phyloP scores from a whole-genome alignment of 257 asterid genomes.

The Plantago elongata region DNA sequence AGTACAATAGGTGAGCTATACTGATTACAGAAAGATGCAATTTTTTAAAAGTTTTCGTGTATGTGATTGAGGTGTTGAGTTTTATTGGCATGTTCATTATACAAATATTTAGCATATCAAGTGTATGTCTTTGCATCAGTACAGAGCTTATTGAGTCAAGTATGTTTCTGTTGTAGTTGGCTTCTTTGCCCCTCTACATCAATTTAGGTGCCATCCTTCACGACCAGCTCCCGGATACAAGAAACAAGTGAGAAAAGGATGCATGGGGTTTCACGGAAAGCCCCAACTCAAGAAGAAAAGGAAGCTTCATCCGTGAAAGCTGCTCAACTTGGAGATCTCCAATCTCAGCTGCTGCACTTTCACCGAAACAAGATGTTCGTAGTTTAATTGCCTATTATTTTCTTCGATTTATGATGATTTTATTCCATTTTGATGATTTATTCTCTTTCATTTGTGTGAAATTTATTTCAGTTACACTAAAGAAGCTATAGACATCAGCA shows the following conservation, averaged over 20 bases:
- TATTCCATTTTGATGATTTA: background rate
- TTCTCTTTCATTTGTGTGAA: slow-evolving; percentile 1
- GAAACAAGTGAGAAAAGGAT: slow-evolving; percentile 27
- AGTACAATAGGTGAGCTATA: no score
- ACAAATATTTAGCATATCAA: no score
- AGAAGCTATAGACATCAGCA: slow-evolving; percentile 73
- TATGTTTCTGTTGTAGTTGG: no score
- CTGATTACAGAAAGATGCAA: no score
- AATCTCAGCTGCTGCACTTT: slow-evolving; percentile 66
- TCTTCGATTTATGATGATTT: background rate
- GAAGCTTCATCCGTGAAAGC: slow-evolving; percentile 57
- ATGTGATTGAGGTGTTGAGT: no score
- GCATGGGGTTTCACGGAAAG: slow-evolving; percentile 86
- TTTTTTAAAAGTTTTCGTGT: no score
- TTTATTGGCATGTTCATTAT: no score
- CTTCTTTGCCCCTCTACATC: no score
- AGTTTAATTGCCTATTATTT: background rate
- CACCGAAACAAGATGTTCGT: slow-evolving; percentile 63
- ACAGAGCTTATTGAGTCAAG: no score
- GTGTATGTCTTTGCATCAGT: no score
- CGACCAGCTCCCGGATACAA: background rate
- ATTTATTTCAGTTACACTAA: slow-evolving; percentile 56
- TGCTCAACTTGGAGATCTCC: slow-evolving; percentile 68
- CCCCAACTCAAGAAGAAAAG: slow-evolving; percentile 53
- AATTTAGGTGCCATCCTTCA: no score